Percentiles rank a stretch among this genome's conserved stretches.
phyloP scores from a whole-genome alignment of 148 eudicot species.

The Diospyros kaki region DNA sequence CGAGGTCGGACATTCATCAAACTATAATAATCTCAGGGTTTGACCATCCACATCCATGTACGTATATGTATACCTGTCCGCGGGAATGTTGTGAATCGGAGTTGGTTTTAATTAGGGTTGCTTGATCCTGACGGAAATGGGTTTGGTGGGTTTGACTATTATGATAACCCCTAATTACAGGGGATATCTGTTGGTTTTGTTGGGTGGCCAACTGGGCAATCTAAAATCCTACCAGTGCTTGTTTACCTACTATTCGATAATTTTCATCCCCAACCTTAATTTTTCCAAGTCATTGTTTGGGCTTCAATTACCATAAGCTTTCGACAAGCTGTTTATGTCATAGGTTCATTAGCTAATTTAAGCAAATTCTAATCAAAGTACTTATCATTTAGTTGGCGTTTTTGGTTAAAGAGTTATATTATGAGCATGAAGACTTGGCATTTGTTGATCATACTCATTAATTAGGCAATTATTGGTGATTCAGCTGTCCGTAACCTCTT shows the following conservation, averaged over 20 bases:
- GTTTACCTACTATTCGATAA: background rate
- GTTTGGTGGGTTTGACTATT: slow-evolving; percentile 5
- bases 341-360: background rate
- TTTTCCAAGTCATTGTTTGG: background rate
- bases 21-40: background rate
- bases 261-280: background rate
- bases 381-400: background rate
- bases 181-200: slow-evolving; percentile 6
- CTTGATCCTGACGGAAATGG: slow-evolving; percentile 12
- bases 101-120: background rate
- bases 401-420: background rate
- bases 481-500: background rate
- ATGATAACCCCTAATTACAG: background rate
- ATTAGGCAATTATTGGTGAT: background rate
- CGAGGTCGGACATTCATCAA: background rate
- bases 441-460: background rate
- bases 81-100: background rate
- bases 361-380: background rate
- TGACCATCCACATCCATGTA: background rate
- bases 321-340: background rate
- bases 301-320: no score
- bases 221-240: background rate
- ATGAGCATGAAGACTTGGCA: background rate
- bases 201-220: background rate
- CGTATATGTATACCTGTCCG: background rate